Evolutionary conservation across 352 stramenopile species (phyloP).

Genomic region (Phytophthora cryptogea): DNA sequence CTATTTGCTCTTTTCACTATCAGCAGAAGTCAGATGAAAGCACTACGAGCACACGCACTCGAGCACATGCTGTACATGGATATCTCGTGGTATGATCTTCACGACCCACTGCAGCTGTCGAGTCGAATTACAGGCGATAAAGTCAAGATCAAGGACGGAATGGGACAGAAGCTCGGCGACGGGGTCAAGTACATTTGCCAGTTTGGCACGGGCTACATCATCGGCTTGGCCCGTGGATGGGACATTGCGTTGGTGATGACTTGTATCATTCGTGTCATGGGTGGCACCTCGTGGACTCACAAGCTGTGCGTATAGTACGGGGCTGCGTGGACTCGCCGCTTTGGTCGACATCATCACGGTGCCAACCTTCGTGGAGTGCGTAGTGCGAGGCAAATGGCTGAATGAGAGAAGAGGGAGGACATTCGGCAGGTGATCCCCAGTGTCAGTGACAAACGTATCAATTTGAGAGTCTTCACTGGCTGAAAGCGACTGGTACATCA

Average conservation of each 20-base stretch:
- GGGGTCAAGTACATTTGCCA: slow-evolving; percentile 21
- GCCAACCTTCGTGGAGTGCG: too few relatives aligned
- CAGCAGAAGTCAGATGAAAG: slow-evolving; percentile 42
- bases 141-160: too few relatives aligned
- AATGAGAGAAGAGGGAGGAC: too few relatives aligned
- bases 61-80: slow-evolving; percentile 44
- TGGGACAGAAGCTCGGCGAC: too few relatives aligned
- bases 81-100: slow-evolving; percentile 38
- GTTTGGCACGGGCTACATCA: slow-evolving; percentile 30
- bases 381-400: slow-evolving; percentile 1
- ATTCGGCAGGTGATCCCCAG: background rate
- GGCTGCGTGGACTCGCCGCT: too few relatives aligned
- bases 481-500: too few relatives aligned
- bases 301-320: too few relatives aligned
- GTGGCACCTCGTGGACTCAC: too few relatives aligned
- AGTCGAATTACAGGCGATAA: slow-evolving; percentile 24
- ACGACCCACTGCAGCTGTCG: slow-evolving; percentile 29
- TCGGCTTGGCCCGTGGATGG: slow-evolving; percentile 11
- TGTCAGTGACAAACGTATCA: slow-evolving; percentile 3
- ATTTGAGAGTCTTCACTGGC: too few relatives aligned
- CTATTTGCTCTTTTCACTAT: slow-evolving; percentile 31
- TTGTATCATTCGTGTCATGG: too few relatives aligned
- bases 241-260: too few relatives aligned
- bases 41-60: slow-evolving; percentile 28
- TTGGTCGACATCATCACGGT: too few relatives aligned